phyloP scores from a whole-genome alignment of 2,329 filamentous ascomycete species.

The Harringtonia lauricola region DNA sequence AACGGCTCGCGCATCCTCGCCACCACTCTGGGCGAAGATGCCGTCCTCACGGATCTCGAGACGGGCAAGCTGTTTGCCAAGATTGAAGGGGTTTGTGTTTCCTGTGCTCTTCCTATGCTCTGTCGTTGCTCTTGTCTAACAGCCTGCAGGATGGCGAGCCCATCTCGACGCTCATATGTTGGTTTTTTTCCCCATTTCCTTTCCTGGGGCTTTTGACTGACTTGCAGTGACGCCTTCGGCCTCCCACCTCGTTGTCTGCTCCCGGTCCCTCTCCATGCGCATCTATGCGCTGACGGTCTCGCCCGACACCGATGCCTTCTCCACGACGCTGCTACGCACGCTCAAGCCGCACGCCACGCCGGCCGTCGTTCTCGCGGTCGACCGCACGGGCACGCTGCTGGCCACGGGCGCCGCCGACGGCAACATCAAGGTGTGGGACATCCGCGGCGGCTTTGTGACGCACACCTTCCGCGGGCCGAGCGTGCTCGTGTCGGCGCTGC shows the following conservation, averaged over 20 bases:
- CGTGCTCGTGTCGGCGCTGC: slow-evolving; percentile 79
- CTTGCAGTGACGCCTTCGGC: slow-evolving; percentile 69
- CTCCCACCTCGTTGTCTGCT: slow-evolving; percentile 83
- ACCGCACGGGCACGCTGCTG: slow-evolving; percentile 77
- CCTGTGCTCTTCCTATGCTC: not conserved
- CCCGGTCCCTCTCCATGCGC: slow-evolving; percentile 89
- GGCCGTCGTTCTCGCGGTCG: slow-evolving; percentile 75
- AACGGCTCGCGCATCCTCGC: slow-evolving; percentile 72
- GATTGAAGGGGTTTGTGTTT: slow-evolving; percentile 64
- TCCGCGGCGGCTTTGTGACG: slow-evolving; percentile 78
- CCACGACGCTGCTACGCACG: slow-evolving; percentile 61
- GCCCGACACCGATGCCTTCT: slow-evolving; percentile 44
- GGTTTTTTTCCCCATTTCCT: not conserved
- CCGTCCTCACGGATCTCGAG: slow-evolving; percentile 71
- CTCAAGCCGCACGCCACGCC: slow-evolving; percentile 86
- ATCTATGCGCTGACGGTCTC: slow-evolving; percentile 65
- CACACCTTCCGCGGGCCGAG: slow-evolving; percentile 93
- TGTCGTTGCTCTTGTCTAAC: slow-evolving; percentile 15
- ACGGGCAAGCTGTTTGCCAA: slow-evolving; percentile 73
- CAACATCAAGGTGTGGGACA: slow-evolving; percentile 93
- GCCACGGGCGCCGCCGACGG: slow-evolving; percentile 92
- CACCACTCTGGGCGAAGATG: slow-evolving; percentile 86
- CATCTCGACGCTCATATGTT: slow-evolving; percentile 55
- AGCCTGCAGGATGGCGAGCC: slow-evolving; percentile 59
- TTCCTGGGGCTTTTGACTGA: not conserved